These are phyloP conservation scores for Aspergillus terreus DNA, from an alignment of 2,329 filamentous ascomycete species.

Conservation along the genomic window DNA sequence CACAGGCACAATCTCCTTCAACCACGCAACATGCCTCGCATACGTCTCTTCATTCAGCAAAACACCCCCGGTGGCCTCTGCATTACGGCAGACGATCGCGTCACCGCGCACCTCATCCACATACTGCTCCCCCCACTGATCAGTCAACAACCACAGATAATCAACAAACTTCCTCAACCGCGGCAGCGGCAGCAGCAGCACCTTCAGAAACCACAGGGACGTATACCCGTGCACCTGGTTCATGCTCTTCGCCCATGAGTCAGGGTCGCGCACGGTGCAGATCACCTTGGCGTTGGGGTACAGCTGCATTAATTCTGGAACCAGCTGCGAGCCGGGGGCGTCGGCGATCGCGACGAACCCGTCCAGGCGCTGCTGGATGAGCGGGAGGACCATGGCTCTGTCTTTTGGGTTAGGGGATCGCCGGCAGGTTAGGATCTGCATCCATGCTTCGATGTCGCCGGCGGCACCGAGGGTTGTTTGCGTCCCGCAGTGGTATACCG, in stretches of 20 bases:
- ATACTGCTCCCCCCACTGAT: slow-evolving; percentile 22
- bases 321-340: slow-evolving; percentile 39
- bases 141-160: slow-evolving; percentile 12
- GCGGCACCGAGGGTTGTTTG: slow-evolving; percentile 25
- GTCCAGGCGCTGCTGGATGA: slow-evolving; percentile 15
- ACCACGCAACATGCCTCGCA: slow-evolving; percentile 20
- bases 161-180: slow-evolving; percentile 22
- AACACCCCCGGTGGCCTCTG: not conserved
- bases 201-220: slow-evolving; percentile 16
- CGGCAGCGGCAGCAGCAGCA: slow-evolving; percentile 20
- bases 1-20: slow-evolving; percentile 24
- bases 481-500: slow-evolving; percentile 50
- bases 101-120: not conserved
- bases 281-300: slow-evolving; percentile 51
- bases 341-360: slow-evolving; percentile 50
- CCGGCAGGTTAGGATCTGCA: slow-evolving; percentile 8
- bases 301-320: slow-evolving; percentile 45
- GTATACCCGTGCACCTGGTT: slow-evolving; percentile 13
- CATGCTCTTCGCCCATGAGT: slow-evolving; percentile 22
- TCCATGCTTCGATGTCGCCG: slow-evolving; percentile 20
- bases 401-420: not conserved
- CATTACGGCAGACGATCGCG: not conserved
- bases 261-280: slow-evolving; percentile 29
- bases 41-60: slow-evolving; percentile 12
- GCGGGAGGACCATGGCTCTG: not conserved